phyloP scores from a whole-genome alignment of 495 filamentous ascomycete species.

The Talaromyces nanjingensis region DNA sequence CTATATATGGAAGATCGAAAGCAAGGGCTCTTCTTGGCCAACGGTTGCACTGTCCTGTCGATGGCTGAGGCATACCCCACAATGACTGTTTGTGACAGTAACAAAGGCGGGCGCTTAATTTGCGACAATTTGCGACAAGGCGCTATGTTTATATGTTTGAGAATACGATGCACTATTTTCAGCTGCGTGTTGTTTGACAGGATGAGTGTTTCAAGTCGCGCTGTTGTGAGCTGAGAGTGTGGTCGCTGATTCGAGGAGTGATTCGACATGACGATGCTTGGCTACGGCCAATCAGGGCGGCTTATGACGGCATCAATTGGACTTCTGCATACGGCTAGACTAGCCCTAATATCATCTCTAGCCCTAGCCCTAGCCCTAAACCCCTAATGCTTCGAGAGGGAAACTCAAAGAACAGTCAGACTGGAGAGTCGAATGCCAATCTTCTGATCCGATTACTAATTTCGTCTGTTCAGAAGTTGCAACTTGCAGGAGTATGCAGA shows the following conservation, averaged over 20 bases:
- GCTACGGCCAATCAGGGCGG: not conserved
- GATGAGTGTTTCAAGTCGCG: not conserved
- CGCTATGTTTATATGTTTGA: not conserved
- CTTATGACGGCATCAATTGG: not conserved
- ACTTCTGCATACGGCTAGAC: not conserved
- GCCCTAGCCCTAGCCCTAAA: not conserved
- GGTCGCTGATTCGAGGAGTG: not conserved
- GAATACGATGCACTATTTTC: conserved; percentile 1
- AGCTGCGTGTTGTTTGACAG: not conserved
- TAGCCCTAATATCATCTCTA: not conserved
- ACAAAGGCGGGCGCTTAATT: not conserved
- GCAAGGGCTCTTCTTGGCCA: conserved; percentile 1
- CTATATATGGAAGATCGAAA: not conserved
- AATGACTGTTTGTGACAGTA: not conserved
- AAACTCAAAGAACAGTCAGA: not conserved
- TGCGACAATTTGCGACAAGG: not conserved
- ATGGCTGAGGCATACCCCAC: not conserved
- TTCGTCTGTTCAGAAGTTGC: not conserved
- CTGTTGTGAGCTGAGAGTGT: not conserved
- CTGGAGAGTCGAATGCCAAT: not conserved
- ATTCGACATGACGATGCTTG: not conserved
- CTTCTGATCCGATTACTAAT: not conserved
- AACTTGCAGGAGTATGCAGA: not conserved
- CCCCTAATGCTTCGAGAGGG: not conserved
- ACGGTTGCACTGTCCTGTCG: not conserved